A percentile compares a stretch with the other conserved stretches of the same genome.
phyloP scores from a whole-genome alignment of 1,284 basidiomycete genomes.

The Cryptococcus sp. region DNA sequence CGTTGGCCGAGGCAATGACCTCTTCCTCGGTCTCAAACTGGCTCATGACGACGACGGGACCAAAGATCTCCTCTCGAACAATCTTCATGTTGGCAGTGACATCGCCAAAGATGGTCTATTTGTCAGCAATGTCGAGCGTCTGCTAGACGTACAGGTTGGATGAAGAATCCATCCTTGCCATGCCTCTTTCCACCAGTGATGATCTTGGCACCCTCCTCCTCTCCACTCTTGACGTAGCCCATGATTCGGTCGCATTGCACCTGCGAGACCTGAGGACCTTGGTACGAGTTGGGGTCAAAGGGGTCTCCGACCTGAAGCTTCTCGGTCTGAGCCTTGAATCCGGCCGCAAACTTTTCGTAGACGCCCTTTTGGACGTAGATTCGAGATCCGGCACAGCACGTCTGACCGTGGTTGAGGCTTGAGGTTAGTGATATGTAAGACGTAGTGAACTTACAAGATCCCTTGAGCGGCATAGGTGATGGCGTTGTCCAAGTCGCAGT shows the following conservation, averaged over 20 bases:
- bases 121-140: background rate
- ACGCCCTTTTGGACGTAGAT: slow-evolving; percentile 71
- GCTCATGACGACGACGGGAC: slow-evolving; percentile 53
- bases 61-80: slow-evolving; percentile 85
- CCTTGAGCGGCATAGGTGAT: slow-evolving; percentile 75
- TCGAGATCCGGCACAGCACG: slow-evolving; percentile 53
- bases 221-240: slow-evolving; percentile 81
- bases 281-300: slow-evolving; percentile 63
- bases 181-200: slow-evolving; percentile 68
- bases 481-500: slow-evolving; percentile 62
- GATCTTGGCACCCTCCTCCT: slow-evolving; percentile 74
- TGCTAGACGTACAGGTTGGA: slow-evolving; percentile 37
- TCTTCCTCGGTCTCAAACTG: slow-evolving; percentile 72
- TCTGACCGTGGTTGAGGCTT: slow-evolving; percentile 71
- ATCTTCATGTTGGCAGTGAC: slow-evolving; percentile 75
- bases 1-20: slow-evolving; percentile 72
- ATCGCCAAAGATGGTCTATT: slow-evolving; percentile 76
- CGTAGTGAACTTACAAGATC: slow-evolving; percentile 51
- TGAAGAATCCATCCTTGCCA: slow-evolving; percentile 59
- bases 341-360: slow-evolving; percentile 57
- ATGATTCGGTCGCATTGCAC: slow-evolving; percentile 61
- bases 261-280: slow-evolving; percentile 75
- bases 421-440: background rate
- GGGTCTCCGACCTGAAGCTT: slow-evolving; percentile 56
- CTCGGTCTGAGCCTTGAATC: slow-evolving; percentile 25